Conservation (phyloP, 208 protist species). For the Trypanosomatidae sp. region DNA sequence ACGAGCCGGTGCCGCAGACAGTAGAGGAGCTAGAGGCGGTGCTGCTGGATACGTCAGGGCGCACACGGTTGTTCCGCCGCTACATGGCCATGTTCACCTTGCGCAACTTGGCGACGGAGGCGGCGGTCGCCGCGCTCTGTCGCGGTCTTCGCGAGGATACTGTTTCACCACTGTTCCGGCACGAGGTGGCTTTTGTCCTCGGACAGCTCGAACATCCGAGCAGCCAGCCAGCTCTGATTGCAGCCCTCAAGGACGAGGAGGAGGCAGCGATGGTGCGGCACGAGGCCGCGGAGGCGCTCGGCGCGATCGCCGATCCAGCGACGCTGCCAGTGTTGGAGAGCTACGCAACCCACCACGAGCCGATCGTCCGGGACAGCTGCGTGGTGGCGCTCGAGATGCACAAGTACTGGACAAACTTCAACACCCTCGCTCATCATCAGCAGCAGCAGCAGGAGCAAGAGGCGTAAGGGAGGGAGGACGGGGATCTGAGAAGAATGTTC, state of each 20-base stretch:
- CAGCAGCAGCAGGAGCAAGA: conserved; percentile 2
- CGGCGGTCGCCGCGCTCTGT: conserved; percentile 75
- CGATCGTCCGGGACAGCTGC: conserved; percentile 86
- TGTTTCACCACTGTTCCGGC: conserved; percentile 93
- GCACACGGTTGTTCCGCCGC: conserved; percentile 86
- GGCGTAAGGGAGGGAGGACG: background rate
- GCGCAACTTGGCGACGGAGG: conserved; percentile 81
- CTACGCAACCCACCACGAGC: conserved; percentile 72
- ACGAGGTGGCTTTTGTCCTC: conserved; percentile 98
- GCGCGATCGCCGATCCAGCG: conserved; percentile 91
- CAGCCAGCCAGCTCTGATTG: conserved; percentile 67
- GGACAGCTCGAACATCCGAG: conserved; percentile 94
- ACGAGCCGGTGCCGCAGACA: conserved; percentile 33
- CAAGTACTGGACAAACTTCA: conserved; percentile 88
- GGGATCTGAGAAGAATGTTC: background rate
- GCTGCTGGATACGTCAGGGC: conserved; percentile 66
- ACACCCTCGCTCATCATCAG: conserved; percentile 32
- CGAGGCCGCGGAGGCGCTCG: conserved; percentile 97
- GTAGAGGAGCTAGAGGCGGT: conserved; percentile 63
- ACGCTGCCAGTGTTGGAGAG: conserved; percentile 56
- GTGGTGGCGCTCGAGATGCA: conserved; percentile 86
- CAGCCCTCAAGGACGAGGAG: conserved; percentile 65
- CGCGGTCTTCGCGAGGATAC: conserved; percentile 88
- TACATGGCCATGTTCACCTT: conserved; percentile 98
- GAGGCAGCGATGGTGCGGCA: conserved; percentile 98